phyloP scores from a whole-genome alignment of 2,329 filamentous ascomycete species.

The Aspergillus tamarii region DNA sequence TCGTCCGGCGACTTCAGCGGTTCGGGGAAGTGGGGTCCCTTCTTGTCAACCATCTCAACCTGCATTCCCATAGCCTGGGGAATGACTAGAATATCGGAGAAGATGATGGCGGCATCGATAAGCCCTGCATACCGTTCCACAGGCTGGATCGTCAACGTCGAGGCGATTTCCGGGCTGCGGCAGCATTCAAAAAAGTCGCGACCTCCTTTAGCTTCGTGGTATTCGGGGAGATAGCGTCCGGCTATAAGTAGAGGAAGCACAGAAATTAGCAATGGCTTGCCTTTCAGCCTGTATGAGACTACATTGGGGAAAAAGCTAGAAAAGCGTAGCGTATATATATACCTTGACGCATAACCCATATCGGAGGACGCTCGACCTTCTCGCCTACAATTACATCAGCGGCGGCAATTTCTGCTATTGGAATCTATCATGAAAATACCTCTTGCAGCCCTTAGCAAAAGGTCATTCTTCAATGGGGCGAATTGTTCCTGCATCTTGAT shows the following conservation, averaged over 20 bases:
- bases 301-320: too few relatives aligned
- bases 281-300: not conserved
- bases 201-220: conserved; percentile 88
- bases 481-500: conserved; percentile 70
- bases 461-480: conserved; percentile 85
- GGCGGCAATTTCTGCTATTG: conserved; percentile 1
- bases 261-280: not conserved
- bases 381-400: conserved; percentile 63
- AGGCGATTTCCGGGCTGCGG: conserved; percentile 87
- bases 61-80: conserved; percentile 97
- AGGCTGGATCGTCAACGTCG: conserved; percentile 89
- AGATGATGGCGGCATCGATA: conserved; percentile 96
- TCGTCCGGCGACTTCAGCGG: conserved; percentile 80
- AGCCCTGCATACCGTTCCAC: conserved; percentile 89
- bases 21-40: conserved; percentile 90
- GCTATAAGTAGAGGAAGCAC: conserved; percentile 58
- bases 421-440: conserved; percentile 55
- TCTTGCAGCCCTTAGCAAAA: conserved; percentile 85
- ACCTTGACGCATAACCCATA: conserved; percentile 99
- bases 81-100: conserved; percentile 97
- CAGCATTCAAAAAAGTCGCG: conserved; percentile 98
- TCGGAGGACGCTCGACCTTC: conserved; percentile 86
- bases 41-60: conserved; percentile 98
- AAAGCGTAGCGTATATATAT: conserved; percentile 29
- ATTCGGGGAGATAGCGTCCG: conserved; percentile 95